Evolutionary conservation across 1,284 basidiomycete species (phyloP), one percentile per base, ranked within the genome.

Genomic region (Trichosporon sp.): DNA sequence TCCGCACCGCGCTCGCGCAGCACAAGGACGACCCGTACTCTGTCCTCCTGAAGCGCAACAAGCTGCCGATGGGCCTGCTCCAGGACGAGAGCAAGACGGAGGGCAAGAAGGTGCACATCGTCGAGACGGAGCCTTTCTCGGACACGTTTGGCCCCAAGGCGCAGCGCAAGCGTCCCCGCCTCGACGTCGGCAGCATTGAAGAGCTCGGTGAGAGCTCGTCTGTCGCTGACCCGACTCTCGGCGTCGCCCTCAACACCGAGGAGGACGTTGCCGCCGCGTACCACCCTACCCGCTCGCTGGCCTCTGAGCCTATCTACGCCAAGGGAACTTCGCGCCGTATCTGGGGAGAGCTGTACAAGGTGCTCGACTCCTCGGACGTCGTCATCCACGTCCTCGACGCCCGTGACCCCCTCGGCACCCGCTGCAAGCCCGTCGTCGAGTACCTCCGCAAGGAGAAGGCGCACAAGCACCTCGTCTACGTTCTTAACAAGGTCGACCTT

Each of bases 291-390:
- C 69, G 69, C 9, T 71, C 73, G 0, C 71, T 70, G 25, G 71
- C 65, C n/a, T 68, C 88, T 69, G 92, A 94, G 72, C 91, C 92
- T 2, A 91, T 94, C 67, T 95, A 92, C 74, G 87, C 89, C 63
- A 94, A 95, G 79, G 94, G 94, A 37, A 96, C 94, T 0, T 95
- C 92, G 25, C 84, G 89, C 54, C 87, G 96, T 62, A 99, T 99
- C 70, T 99, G 97, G 82, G 95, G 92, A 67, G 95, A 99, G 80
- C 83, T 99, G 25, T 99, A 99, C 86, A 99, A 99, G 81, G 96
- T 99, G 70, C 95, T 99, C 74, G 96, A 99, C 80, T 97, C 94
- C 2, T 96, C 92, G 9, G 95, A 99, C 77, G 93, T 99, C 56
- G 87, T 99, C 68, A 86, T 99, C 44, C 96, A 99, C 79, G 88